Evolutionary conservation across 2,329 filamentous ascomycete species (phyloP), one percentile per base, ranked within the genome.

Genomic region (Aspergillus flavus): DNA sequence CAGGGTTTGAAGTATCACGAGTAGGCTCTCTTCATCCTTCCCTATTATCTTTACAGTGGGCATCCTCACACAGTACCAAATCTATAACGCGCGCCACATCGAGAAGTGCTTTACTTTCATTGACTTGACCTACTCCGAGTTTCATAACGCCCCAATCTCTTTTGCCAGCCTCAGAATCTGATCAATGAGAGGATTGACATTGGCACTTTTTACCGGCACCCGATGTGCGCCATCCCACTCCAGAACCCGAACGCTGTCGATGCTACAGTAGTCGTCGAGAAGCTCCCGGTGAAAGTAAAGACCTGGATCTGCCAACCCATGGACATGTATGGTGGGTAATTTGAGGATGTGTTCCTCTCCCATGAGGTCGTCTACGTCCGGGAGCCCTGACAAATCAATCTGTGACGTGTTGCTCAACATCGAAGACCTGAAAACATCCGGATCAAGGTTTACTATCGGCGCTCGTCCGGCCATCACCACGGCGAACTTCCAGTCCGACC

Each of bases 221-320:
- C 91, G 80, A 74, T 94, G 91, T 1, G 82, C 84, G 0, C 90
- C 91, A 62, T 91, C 85, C 91, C 91, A 94, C 74, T 93, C 89
- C 1, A 94, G 75, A 53, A 93, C 65, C 45, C 77, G 82, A 6
- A 84, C 79, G 3, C 79, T 86, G 0, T 81, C 83, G 11, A 79
- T 72, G 57, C 86, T 81, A 72, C 87, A 91, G 73, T 89, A 93
- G 58, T 85, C 76, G 10, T 85, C 75, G 57, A 87, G 71, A 68
- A 89, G 71, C 72, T 82, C 79, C 60, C 83, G 77, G 72, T 91
- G 89, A 52, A 86, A 76, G 63, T 85, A 78, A 28, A 93, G 70
- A 0, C 87, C 87, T 0, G 84, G 80, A 75, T 90, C 88, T 21
- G 79, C 78, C 64, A 87, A 68, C 0, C 90, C 89, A 77, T 91